These are phyloP conservation scores for Myriosclerotinia curreyana DNA, from an alignment of 2,329 filamentous ascomycete genomes.

Conservation along the genomic window DNA sequence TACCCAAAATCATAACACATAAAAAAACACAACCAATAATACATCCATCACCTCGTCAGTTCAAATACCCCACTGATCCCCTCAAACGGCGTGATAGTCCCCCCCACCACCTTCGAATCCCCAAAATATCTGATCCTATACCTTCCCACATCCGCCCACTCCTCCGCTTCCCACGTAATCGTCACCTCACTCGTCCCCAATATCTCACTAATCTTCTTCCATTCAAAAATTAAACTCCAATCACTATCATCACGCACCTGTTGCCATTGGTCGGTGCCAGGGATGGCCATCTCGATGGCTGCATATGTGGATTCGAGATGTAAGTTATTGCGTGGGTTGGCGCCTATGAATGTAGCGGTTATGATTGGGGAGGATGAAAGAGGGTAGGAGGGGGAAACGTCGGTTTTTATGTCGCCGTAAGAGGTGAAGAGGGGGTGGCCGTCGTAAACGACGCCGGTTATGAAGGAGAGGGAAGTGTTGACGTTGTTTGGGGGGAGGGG, in stretches of 20 bases:
- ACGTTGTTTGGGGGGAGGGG: constrained; percentile 75
- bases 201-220: constrained; percentile 68
- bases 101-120: constrained; percentile 65
- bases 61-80: constrained; percentile 59
- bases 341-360: constrained; percentile 71
- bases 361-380: constrained; percentile 55
- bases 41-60: not conserved
- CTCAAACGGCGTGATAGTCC: constrained; percentile 64
- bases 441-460: constrained; percentile 75
- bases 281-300: constrained; percentile 63
- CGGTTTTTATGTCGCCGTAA: constrained; percentile 66
- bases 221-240: constrained; percentile 79
- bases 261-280: constrained; percentile 54
- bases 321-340: constrained; percentile 87
- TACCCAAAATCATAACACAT: not conserved
- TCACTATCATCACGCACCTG: constrained; percentile 70
- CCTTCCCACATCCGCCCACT: constrained; percentile 56
- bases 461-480: constrained; percentile 73
- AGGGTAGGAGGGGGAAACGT: constrained; percentile 53
- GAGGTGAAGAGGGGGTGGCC: constrained; percentile 58
- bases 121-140: constrained; percentile 85
- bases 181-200: constrained; percentile 75
- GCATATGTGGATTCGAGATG: constrained; percentile 74
- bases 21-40: not conserved
- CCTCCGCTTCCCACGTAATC: constrained; percentile 75